Conservation (phyloP, 371 early-diverging fungal genomes). For the Coemansia sp. region DNA sequence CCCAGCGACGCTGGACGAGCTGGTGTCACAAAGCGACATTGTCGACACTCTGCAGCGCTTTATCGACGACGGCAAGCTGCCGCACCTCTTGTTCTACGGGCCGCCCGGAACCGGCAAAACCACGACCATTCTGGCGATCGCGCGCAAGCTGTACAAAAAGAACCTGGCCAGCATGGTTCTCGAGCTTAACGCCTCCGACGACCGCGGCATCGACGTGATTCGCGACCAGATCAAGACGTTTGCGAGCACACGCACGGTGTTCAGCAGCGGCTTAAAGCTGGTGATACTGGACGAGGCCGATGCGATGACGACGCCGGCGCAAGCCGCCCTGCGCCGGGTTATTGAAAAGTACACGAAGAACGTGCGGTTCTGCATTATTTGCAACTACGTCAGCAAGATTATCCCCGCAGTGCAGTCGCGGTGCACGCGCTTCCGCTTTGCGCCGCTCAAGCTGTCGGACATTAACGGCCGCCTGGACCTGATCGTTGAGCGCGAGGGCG, state of each 20-base stretch:
- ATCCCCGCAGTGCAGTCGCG: slow-evolving; percentile 98
- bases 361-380: slow-evolving; percentile 98
- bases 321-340: slow-evolving; percentile 93
- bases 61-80: slow-evolving; percentile 86
- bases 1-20: slow-evolving; percentile 77
- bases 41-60: slow-evolving; percentile 88
- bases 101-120: slow-evolving; percentile 99
- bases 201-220: slow-evolving; percentile 99
- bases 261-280: slow-evolving; percentile 76
- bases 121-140: slow-evolving; percentile 91
- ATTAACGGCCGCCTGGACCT: slow-evolving; percentile 73
- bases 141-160: slow-evolving; percentile 81
- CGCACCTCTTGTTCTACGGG: slow-evolving; percentile 98
- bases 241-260: slow-evolving; percentile 90
- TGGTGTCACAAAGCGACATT: slow-evolving; percentile 91
- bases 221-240: slow-evolving; percentile 98
- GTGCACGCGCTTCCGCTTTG: slow-evolving; percentile 98
- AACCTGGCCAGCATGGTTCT: slow-evolving; percentile 82
- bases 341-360: slow-evolving; percentile 98
- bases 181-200: slow-evolving; percentile 99
- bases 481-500: slow-evolving; percentile 76
- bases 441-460: slow-evolving; percentile 79
- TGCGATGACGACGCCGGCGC: slow-evolving; percentile 96
- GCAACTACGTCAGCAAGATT: slow-evolving; percentile 98
- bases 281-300: slow-evolving; percentile 99